Conservation (phyloP, 768 basidiomycete species). For the Pleurotus tuoliensis region DNA sequence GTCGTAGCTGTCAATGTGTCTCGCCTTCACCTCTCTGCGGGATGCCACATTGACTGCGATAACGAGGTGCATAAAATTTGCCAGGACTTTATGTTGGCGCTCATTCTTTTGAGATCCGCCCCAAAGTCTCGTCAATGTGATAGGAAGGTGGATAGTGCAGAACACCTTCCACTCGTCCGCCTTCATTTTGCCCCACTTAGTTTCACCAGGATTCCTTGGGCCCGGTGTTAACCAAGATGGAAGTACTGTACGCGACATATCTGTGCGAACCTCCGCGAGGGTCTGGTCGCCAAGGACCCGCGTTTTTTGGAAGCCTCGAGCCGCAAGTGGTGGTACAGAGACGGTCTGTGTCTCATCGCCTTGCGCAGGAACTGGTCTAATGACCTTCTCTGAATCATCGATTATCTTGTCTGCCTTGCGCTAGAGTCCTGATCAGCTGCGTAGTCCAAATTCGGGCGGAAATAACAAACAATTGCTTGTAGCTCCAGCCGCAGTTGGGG, state of each 20-base stretch:
- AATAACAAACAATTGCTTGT: too few relatives aligned
- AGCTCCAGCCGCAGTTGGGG: too few relatives aligned
- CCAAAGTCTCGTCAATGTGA: slow-evolving; percentile 27
- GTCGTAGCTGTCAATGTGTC: slow-evolving; percentile 13
- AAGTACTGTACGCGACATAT: slow-evolving; percentile 14
- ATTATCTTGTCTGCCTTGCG: too few relatives aligned
- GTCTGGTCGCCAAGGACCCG: background rate
- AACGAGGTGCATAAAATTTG: slow-evolving; percentile 26
- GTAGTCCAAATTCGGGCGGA: too few relatives aligned
- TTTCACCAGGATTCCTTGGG: slow-evolving; percentile 12
- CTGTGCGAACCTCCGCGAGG: slow-evolving; percentile 9
- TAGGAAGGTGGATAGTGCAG: slow-evolving; percentile 21
- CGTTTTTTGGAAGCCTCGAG: background rate
- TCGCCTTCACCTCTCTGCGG: slow-evolving; percentile 14
- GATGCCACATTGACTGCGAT: slow-evolving; percentile 21
- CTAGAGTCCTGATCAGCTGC: too few relatives aligned
- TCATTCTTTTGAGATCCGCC: background rate
- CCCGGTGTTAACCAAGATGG: slow-evolving; percentile 16
- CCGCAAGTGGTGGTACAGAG: too few relatives aligned
- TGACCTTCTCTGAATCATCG: too few relatives aligned
- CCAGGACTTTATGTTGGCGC: slow-evolving; percentile 10
- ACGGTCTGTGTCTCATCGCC: too few relatives aligned
- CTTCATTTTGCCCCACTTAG: slow-evolving; percentile 23
- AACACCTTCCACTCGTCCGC: slow-evolving; percentile 27
- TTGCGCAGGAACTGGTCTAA: too few relatives aligned